Percentiles rank a stretch among this genome's conserved stretches.
Conservation (phyloP, 225 moss, liverwort and hornwort genomes). For the Straminergon stramineum region DNA sequence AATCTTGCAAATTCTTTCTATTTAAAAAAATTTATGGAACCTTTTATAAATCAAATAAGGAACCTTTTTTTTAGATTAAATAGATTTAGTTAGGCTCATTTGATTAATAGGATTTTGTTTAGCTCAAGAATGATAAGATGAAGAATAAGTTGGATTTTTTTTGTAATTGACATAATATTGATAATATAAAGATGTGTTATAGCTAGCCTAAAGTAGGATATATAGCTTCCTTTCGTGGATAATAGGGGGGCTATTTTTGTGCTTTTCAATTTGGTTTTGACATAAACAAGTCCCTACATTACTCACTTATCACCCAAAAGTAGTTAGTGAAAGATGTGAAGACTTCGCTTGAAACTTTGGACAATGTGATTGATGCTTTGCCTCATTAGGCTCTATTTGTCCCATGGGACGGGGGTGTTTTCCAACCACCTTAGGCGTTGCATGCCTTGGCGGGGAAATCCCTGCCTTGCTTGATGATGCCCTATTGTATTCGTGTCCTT, state of each 20-base stretch:
- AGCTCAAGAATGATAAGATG: background rate
- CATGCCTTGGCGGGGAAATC: no score
- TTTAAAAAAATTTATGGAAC: accelerated
- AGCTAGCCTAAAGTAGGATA: background rate
- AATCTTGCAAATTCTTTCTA: background rate
- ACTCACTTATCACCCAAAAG: background rate
- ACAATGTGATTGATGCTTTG: no score
- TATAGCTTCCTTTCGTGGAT: accelerated
- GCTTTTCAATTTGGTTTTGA: background rate
- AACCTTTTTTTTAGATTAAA: no score
- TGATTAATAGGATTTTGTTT: no score
- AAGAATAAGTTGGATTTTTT: accelerated
- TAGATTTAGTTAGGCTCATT: no score
- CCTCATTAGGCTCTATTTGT: no score
- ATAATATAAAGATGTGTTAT: background rate
- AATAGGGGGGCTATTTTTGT: background rate
- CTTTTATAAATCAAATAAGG: no score
- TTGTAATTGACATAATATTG: background rate
- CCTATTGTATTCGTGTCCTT: no score
- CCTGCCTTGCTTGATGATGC: no score
- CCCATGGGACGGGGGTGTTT: no score
- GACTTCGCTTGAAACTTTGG: background rate
- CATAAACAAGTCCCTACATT: background rate
- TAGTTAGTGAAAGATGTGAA: background rate
- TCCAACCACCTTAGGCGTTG: no score